A percentile compares a stretch with the other conserved stretches of the same genome.
phyloP scores from a whole-genome alignment of 73 alveolate species.

The Paramecium biaurelia region DNA sequence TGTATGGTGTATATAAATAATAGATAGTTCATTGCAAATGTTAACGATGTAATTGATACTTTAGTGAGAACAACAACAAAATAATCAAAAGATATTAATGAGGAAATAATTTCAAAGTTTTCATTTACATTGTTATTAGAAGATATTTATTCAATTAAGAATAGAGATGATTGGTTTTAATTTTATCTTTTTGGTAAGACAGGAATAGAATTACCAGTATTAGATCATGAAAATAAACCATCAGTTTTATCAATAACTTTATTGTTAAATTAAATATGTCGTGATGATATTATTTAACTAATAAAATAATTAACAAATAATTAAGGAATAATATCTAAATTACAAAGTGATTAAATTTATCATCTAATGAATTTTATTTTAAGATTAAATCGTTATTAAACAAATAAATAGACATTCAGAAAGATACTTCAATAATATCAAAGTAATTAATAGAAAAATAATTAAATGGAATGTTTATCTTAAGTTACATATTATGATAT shows the following conservation, averaged over 20 bases:
- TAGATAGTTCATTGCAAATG: conserved; percentile 11
- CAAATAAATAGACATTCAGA: neutral
- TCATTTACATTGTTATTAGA: neutral
- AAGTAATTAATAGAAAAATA: neutral
- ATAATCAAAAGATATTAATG: neutral
- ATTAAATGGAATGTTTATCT: conserved; percentile 10
- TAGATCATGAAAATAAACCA: neutral
- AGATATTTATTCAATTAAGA: neutral
- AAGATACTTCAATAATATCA: neutral
- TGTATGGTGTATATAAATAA: neutral
- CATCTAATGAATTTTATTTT: neutral
- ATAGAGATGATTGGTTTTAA: neutral
- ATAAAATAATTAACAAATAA: neutral
- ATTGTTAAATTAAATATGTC: neutral
- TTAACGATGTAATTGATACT: neutral
- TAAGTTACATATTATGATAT: neutral
- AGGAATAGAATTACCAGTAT: neutral
- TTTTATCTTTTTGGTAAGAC: neutral
- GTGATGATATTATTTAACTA: neutral
- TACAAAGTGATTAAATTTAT: neutral
- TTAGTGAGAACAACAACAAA: neutral
- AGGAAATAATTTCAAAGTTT: neutral
- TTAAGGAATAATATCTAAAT: neutral
- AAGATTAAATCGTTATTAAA: neutral
- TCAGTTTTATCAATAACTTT: neutral